These are phyloP conservation scores for Hypoxylon fuscum DNA, from an alignment of 495 filamentous ascomycete genomes.

Conservation along the genomic window DNA sequence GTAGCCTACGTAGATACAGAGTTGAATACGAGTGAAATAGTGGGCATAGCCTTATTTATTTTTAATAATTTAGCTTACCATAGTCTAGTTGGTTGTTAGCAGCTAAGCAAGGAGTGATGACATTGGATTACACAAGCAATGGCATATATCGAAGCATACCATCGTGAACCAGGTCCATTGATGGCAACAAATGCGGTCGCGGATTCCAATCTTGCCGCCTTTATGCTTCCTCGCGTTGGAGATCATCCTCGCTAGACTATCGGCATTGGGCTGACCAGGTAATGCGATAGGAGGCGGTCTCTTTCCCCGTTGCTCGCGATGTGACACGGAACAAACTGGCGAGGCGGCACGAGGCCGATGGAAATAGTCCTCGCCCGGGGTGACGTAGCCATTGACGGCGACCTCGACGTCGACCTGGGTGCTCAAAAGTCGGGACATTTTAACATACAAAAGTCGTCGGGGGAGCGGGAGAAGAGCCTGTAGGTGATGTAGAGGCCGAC, in stretches of 20 bases:
- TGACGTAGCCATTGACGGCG: constrained; percentile 38
- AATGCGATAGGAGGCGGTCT: constrained; percentile 7
- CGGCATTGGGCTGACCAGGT: constrained; percentile 17
- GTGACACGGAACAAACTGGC: constrained; percentile 16
- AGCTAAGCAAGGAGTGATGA: neutral
- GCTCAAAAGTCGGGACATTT: constrained; percentile 39
- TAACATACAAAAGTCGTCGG: constrained; percentile 42
- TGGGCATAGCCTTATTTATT: neutral
- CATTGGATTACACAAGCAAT: neutral
- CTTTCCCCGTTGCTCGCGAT: constrained; percentile 20
- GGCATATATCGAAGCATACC: constrained; percentile 37
- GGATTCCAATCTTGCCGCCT: constrained; percentile 47
- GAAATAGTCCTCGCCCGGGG: constrained; percentile 39
- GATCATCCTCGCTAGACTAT: constrained; percentile 46
- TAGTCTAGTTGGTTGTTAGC: constrained; percentile 28
- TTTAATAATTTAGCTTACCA: constrained; percentile 28
- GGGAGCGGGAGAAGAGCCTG: constrained; percentile 42
- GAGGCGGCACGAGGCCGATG: constrained; percentile 13
- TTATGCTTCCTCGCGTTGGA: constrained; percentile 34
- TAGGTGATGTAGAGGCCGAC: constrained; percentile 45
- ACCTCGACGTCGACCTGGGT: constrained; percentile 27
- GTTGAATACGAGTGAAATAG: constrained; percentile 6
- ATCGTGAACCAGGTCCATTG: constrained; percentile 78
- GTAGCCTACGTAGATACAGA: constrained; percentile 62
- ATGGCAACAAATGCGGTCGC: constrained; percentile 57